Evolutionary conservation across 495 filamentous ascomycete species (phyloP).

Genomic region (Penicillium silybi): DNA sequence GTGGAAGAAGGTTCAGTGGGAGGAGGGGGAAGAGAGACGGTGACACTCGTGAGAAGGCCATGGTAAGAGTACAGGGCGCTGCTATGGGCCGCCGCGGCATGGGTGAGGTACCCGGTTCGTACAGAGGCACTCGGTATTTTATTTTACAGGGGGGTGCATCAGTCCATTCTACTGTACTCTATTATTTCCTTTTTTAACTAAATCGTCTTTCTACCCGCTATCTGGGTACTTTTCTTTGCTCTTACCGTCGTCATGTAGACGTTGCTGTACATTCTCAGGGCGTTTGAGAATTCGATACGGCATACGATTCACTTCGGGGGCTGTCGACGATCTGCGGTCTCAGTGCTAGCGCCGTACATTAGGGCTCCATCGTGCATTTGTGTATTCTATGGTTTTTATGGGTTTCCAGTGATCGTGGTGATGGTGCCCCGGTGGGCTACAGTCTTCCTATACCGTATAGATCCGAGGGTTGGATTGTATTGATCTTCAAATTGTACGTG

Average conservation of each 20-base stretch:
- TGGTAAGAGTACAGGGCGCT: background rate
- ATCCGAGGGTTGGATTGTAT: background rate
- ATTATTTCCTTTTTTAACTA: too few species aligned
- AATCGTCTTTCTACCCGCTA: too few species aligned
- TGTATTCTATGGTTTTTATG: too few species aligned
- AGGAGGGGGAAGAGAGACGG: conserved; percentile 5
- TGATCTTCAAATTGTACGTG: background rate
- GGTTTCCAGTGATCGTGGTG: background rate
- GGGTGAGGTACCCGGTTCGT: background rate
- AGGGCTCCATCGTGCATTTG: conserved; percentile 11
- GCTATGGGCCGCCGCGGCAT: conserved; percentile 3
- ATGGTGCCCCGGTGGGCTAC: background rate
- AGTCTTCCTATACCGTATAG: background rate
- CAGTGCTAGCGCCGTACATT: conserved; percentile 7
- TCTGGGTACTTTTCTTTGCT: background rate
- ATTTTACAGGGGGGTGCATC: background rate
- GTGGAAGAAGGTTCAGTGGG: background rate
- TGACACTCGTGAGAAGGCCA: conserved; percentile 1
- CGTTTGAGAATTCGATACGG: background rate
- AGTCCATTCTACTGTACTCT: too few species aligned
- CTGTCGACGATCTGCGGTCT: conserved; percentile 21
- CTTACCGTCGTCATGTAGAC: background rate
- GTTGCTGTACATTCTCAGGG: background rate
- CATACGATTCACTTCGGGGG: conserved; percentile 4
- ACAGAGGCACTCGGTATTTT: background rate